These are phyloP conservation scores for Talaromyces borbonicus DNA, from an alignment of 495 filamentous ascomycete genomes.

Conservation along the genomic window DNA sequence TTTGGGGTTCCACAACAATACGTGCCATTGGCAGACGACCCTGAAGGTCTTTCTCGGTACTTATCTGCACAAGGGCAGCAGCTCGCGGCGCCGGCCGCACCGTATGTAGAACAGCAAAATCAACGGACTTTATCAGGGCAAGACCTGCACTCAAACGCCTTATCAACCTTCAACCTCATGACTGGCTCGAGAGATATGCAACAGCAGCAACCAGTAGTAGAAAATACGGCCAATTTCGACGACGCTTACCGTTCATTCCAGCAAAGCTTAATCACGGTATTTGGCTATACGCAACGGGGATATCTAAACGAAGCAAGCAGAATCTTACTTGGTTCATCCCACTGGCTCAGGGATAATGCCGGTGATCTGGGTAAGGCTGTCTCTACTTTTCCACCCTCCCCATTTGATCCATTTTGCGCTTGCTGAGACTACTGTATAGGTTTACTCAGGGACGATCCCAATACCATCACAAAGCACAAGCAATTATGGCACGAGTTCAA, in stretches of 20 bases:
- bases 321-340: constrained; percentile 67
- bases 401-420: constrained; percentile 13
- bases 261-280: constrained; percentile 58
- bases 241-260: constrained; percentile 71
- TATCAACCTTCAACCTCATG: constrained; percentile 42
- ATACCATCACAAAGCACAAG: constrained; percentile 58
- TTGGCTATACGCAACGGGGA: constrained; percentile 65
- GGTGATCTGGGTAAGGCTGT: constrained; percentile 67
- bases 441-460: constrained; percentile 65
- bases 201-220: constrained; percentile 22
- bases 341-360: constrained; percentile 76
- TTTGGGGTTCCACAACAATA: constrained; percentile 72
- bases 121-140: constrained; percentile 23
- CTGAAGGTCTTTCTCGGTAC: constrained; percentile 46
- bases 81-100: constrained; percentile 18
- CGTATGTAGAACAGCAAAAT: constrained; percentile 4
- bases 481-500: constrained; percentile 94
- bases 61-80: constrained; percentile 43
- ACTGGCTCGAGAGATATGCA: constrained; percentile 26
- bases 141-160: constrained; percentile 42
- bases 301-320: constrained; percentile 60
- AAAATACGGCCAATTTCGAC: constrained; percentile 33
- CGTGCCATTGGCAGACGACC: constrained; percentile 59
- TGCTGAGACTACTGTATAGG: constrained; percentile 31
- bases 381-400: constrained; percentile 11